Percentiles rank a stretch among this genome's conserved stretches.
These are phyloP conservation scores for Beauveria caledonica DNA, from an alignment of 2,329 filamentous ascomycete species.

Conservation along the genomic window DNA sequence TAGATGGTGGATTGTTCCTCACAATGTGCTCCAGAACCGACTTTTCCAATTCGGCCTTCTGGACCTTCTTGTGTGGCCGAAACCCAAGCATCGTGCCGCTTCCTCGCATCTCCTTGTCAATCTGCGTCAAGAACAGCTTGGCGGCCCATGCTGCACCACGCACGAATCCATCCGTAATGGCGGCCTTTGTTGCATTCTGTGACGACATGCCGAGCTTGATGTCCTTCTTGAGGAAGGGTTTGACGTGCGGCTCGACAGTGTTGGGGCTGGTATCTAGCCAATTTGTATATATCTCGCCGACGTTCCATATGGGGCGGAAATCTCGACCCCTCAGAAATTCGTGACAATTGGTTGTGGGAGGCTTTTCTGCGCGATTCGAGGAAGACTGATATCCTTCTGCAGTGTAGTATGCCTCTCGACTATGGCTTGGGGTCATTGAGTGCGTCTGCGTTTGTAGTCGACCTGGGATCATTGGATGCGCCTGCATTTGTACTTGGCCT, in stretches of 20 bases:
- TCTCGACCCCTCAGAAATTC: background rate
- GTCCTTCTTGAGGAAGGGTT: background rate
- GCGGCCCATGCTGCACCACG: constrained; percentile 5
- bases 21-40: constrained; percentile 5
- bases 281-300: background rate
- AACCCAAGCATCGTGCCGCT: constrained; percentile 7
- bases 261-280: background rate
- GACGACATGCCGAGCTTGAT: constrained; percentile 7
- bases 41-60: background rate
- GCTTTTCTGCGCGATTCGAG: background rate
- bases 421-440: background rate
- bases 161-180: constrained; percentile 3
- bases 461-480: no score
- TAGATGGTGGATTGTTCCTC: constrained; percentile 1
- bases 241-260: background rate
- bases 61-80: constrained; percentile 2
- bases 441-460: background rate
- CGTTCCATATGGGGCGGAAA: constrained; percentile 1
- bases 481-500: background rate
- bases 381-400: background rate
- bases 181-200: constrained; percentile 3
- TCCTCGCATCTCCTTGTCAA: constrained; percentile 1
- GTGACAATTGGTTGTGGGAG: background rate
- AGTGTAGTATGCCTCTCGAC: background rate
- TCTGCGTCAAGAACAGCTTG: background rate